Base-by-base conservation (phyloP, 257 asterid species). In the Solanum rostratum region DNA sequence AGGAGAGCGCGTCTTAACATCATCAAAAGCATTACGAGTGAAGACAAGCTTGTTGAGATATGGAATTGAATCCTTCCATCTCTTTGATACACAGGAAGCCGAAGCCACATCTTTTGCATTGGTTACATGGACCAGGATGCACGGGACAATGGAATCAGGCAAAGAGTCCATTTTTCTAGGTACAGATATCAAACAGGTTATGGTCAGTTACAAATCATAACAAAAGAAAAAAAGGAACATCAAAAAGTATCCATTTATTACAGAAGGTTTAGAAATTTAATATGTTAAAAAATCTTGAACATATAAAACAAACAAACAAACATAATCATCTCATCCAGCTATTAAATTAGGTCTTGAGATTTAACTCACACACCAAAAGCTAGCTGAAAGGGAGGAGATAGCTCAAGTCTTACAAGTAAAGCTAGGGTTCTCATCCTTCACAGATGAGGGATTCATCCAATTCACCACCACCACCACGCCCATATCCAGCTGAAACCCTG, bases 31-130 rank as follows among this genome's bases (percentile, higher is more conserved):
- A n/a, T 92, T 95, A 30, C 99, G 90, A 55, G 98, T 90, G 80
- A 97, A 97, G 85, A 88, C 93, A 22, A 97, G 91, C 86, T 93
- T 90, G 82, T 78, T 92, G 62, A 92, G 63, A 83, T 91, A 91
- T 8, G 99, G 98, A 85, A 91, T 81, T 11, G 97, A 89, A 12
- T 94, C 96, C 89, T 94, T 95, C 98, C 99, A 97, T 81, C 94
- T 89, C 94, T 90, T 93, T 88, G 99, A 95, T 69, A 94, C 99
- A 83, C 91, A 90, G 52, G 82, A 89, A 88, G 97, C 94, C 81
- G 92, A 91, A 45, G 97, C 99, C 86, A 97, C 95, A 85, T 97
- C 99, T 86, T 88, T 95, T 24, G 99, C 97, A 85, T 94, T 93
- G 82, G 83, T 88, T 50, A 97, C 85, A 13, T 86, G 89, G 83